Base-by-base conservation (phyloP, 495 filamentous ascomycete genomes). In the Penicillium paradoxum region DNA sequence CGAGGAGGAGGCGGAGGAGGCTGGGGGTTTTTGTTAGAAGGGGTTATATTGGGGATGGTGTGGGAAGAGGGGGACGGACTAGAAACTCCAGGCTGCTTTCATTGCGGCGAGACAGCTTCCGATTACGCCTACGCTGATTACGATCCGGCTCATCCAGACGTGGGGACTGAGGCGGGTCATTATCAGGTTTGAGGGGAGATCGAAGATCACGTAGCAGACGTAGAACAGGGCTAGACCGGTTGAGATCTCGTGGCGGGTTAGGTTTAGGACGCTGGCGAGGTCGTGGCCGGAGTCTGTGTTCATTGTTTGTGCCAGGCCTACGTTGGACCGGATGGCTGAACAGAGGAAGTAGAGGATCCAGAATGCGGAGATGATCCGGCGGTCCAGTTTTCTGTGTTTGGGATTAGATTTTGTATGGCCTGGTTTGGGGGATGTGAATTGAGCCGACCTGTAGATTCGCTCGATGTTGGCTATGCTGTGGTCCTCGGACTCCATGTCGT, bases 341-440 rank as follows among this genome's bases (percentile, higher is more conserved):
- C 87, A 89, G 52, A 96, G 78, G 67, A 96, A 95, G 71, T 96
- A 96, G 7, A 96, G 77, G n/a, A 85, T 70, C 90, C 90, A 96
- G 68, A 96, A 91, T 33, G 91, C 89, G 55, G 90, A 88, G 54
- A 96, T 87, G 65, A 96, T 92, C 39, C 90, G 84, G 9, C 75
- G 75, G 60, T 96, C 90, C 49, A 96, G 75, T 66, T 93, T 95
- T 52, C 80, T 74, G 45, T 11, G 25, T 17, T 52, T 6, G 6
- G 14, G 29, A n/a, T 49, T 40, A 37, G 36, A 4, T 19, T 14
- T 37, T 24, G 1, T 7, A 10, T 51, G 2, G 13, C 5, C 27
- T 6, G 14, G 4, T 15, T 22, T 40, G 15, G 15, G 13, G 22
- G 14, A n/a, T 29, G 2, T 29, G 4, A 15, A 33, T 21, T 18